phyloP scores from a whole-genome alignment of 768 basidiomycete genomes.

The Lactifluus pinguis region DNA sequence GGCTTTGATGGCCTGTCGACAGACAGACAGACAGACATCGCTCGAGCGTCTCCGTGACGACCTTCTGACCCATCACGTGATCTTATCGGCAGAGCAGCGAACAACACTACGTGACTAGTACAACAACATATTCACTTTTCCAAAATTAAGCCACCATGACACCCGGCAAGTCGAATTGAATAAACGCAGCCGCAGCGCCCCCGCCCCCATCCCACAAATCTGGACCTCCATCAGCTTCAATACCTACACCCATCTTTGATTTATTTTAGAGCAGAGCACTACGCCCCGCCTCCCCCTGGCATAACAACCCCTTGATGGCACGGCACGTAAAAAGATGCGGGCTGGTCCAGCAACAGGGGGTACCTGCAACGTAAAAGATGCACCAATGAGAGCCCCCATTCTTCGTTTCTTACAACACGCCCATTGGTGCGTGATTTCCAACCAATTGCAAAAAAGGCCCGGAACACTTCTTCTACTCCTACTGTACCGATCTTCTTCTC shows the following conservation, averaged over 20 bases:
- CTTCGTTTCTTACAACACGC: not conserved
- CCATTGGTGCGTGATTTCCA: not conserved
- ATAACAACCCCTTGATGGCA: not conserved
- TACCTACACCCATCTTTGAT: not conserved
- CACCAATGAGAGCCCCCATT: not conserved
- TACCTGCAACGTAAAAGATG: not conserved
- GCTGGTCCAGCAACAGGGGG: not conserved
- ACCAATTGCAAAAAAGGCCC: not conserved
- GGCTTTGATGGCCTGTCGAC: not conserved
- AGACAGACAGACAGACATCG: too few species aligned
- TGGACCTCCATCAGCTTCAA: not conserved
- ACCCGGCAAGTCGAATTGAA: not conserved
- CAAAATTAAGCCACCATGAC: not conserved
- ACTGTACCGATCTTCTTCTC: not conserved
- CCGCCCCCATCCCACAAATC: too few species aligned
- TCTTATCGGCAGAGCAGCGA: not conserved
- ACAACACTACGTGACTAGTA: not conserved
- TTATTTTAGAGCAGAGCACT: not conserved
- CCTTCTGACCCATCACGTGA: constrained; percentile 7
- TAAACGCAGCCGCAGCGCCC: too few species aligned
- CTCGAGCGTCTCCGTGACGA: constrained; percentile 14
- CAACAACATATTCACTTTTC: too few species aligned
- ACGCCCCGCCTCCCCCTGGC: not conserved
- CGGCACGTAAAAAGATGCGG: not conserved
- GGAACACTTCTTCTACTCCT: too few species aligned